Base-by-base conservation (phyloP, 495 filamentous ascomycete genomes). In the Trichoderma erinaceum region DNA sequence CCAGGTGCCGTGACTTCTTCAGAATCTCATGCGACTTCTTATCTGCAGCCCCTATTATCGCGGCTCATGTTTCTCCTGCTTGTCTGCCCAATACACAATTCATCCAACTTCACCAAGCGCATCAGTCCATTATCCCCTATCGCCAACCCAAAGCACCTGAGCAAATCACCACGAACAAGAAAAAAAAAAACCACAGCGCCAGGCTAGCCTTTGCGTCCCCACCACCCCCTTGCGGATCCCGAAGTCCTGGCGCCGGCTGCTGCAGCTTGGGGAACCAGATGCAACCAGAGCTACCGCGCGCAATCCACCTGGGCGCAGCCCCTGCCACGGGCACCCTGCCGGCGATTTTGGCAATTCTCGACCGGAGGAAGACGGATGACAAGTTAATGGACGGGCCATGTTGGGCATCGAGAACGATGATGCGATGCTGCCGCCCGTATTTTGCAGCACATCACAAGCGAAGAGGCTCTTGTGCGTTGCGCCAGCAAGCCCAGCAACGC, bases 251-350 rank as follows among this genome's bases (percentile, higher is more conserved):
- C 56, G 56, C 56, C 56, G 56, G 56, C 56, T 61, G 29, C 27
- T 61, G 56, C 56, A 61, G 56, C 56, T 61, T 61, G 56, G 56
- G 56, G 56, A 61, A 61, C 11, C 11, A 58, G 21, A 32, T 21
- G n/a, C 12, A 13, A 61, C 48, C 21, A 18, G 13, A 11, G 43
- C 43, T 46, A 46, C 43, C 48, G n/a, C n/a, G 48, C 35, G 48
- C 35, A 38, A 38, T 38, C 35, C 35, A 38, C 35, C 35, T 52
- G n/a, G 56, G 56, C 56, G 11, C 23, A 29, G 13, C 56, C 56
- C 56, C 56, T 61, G 56, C 56, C 56, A 61, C 56, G 44, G 44
- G 4, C 43, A 29, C 43, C 43, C 18, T 46, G 43, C 43, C 43
- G 44, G 44, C 15, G 44, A 4, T 11, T 48, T 3, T 13, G 44